Evolutionary conservation across 2,329 filamentous ascomycete species (phyloP), one percentile per base, ranked within the genome.

Genomic region (Fusarium beomiforme): DNA sequence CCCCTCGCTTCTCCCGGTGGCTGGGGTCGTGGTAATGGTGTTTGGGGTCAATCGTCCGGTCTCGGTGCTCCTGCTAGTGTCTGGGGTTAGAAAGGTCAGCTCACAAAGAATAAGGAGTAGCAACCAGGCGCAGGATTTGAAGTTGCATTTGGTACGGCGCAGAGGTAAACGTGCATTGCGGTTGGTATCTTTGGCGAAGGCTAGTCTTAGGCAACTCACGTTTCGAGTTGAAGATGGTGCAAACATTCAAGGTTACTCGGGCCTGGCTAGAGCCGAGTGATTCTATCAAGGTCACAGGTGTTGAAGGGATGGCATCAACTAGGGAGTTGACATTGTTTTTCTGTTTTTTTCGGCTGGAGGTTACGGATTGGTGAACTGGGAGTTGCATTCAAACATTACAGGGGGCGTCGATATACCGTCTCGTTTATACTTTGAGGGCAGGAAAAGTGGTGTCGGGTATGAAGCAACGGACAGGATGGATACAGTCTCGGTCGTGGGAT

Each of bases 1-100:
- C 95, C 95, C 58, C 87, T 97, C 33, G 91, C 94, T n/a, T 97
- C 94, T n/a, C 94, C 95, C 16, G 85, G 91, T 21, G 89, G 90
- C 66, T 97, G 95, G 95, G 91, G 92, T 59, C 91, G 90, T 78
- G 92, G 92, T 73, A 91, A 91, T 72, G 92, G 91, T 41, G 93
- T 95, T 47, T 97, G 95, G 95, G 93, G 94, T 65, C 91, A 91
- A 77, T 93, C 93, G 77, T 93, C 91, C 72, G 89, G 90, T 54
- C 90, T 97, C 68, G 93, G 94, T 72, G 92, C 95, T 68, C 94
- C 97, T 80, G 94, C 95, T 72, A 97, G 94, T 72, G 95, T 98
- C 75, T 98, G 95, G 95, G 95, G 95, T 76, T 98, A 91, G 57
- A 55, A 46, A 33, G 10, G 9, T 34, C 29, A 13, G n/a, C 36